Evolutionary conservation across 495 filamentous ascomycete species (phyloP), one percentile per base, ranked within the genome.

Genomic region (Xylaria cubensis): DNA sequence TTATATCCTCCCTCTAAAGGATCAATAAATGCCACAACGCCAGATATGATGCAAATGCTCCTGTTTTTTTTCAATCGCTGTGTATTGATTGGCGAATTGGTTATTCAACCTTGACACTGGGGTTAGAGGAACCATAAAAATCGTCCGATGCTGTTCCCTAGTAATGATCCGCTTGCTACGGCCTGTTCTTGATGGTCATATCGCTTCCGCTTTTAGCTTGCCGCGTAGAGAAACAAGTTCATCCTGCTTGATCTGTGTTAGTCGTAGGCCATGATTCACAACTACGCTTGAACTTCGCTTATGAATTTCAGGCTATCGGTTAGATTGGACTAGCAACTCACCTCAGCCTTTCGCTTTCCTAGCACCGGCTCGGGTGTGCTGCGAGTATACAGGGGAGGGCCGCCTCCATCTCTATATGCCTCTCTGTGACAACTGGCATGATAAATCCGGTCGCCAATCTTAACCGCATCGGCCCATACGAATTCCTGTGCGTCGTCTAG

Each of bases 391-490:
- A 78, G 77, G 0, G 85, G 82, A 10, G 82, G 84, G 26, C 76
- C 80, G 48, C 81, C 84, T 42, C 84, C 82, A 29, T 92, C 91
- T 79, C 90, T 92, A 71, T 86, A 92, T 9, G 94, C 92, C 82
- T 98, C 95, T 50, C 87, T 87, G 78, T 95, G 92, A 74, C 97
- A 98, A 68, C 88, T 96, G 26, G 92, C 94, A 82, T 99, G 96
- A 69, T 93, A 98, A 19, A 97, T 90, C 71, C 92, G 89, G 64
- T 84, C 88, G n/a, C 91, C 92, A 48, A 95, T 87, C 75, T 90
- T 88, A 62, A 92, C 84, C 0, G 96, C 92, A 80, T 99, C 95
- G 84, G 92, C 93, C 94, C 97, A 99, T 41, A 99, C 97, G 86
- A 94, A 98, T 72, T 98, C 94, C 79, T 98, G 94, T 24, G 90